Base-by-base conservation (phyloP, 495 filamentous ascomycete species). In the Aspergillus haitiensis region DNA sequence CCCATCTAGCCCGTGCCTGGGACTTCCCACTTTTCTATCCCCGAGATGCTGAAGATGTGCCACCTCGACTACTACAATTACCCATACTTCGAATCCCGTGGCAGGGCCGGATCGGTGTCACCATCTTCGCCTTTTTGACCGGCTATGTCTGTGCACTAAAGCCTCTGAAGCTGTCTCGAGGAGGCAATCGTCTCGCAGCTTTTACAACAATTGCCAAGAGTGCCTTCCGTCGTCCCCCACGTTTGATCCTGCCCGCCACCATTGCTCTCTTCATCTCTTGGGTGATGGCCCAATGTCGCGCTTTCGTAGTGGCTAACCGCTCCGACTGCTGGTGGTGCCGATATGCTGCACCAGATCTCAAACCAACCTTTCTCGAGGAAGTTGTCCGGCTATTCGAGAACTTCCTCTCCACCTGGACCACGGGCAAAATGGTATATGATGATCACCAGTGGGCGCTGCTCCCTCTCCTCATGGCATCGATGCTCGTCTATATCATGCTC, bases 91-190 rank as follows among this genome's bases (percentile, higher is more conserved):
- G 86, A 37, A 80, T 88, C 47, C 77, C 84, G 45, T 79, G 82
- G 69, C 86, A 88, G 68, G 86, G 84, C 46, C 81, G 82, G 53
- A 76, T 87, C 33, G 85, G 86, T 51, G 84, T 89, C 16, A 81
- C 84, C 34, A 84, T 87, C 54, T 89, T 89, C 75, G 78, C 82
- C 51, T 81, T 89, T 59, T 76, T 89, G 42, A 86, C 86, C 15
- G 86, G 85, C 51, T 89, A 87, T 62, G 85, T 89, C 27, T 87
- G 84, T 66, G 83, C 85, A 7, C 68, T 89, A 42, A 87, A 87
- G 67, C 85, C 86, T 2, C 69, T 89, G 42, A 84, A 85, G 51
- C 79, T 84, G 52, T 75, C 75, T 36, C 81, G 82, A 12, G 77
- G 79, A 31, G 84, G 86, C 35, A 78, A 84, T 52, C 69, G 69